Conservation (phyloP, 2,329 filamentous ascomycete species). For the Ophiostoma australiae region DNA sequence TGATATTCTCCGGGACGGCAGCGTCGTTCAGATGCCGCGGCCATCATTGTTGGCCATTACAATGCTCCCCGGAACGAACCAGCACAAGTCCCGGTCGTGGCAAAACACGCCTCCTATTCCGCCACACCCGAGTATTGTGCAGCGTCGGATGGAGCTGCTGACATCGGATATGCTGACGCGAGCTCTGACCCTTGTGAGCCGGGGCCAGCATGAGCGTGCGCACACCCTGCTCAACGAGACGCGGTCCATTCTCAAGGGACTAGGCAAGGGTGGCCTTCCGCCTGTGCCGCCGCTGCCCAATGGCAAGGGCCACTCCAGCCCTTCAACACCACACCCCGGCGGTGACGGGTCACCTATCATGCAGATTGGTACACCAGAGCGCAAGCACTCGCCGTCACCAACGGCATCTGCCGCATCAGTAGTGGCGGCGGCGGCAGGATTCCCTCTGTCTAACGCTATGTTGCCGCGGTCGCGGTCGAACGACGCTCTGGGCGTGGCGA, state of each 20-base stretch:
- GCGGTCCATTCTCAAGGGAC: constrained; percentile 86
- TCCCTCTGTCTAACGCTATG: constrained; percentile 37
- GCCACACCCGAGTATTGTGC: constrained; percentile 89
- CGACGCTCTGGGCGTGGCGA: constrained; percentile 53
- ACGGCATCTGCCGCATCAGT: constrained; percentile 47
- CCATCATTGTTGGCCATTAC: constrained; percentile 92
- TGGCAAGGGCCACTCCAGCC: constrained; percentile 37
- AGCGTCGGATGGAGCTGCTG: constrained; percentile 93
- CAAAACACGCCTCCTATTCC: constrained; percentile 74
- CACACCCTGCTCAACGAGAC: constrained; percentile 91
- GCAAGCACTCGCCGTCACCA: constrained; percentile 53
- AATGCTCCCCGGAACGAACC: constrained; percentile 69
- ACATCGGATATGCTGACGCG: constrained; percentile 97
- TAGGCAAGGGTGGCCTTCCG: constrained; percentile 90
- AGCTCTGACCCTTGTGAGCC: constrained; percentile 81
- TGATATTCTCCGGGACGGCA: constrained; percentile 85
- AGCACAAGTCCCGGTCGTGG: constrained; percentile 62
- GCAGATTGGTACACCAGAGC: constrained; percentile 45
- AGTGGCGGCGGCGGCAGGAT: constrained; percentile 38
- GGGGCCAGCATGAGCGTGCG: constrained; percentile 88
- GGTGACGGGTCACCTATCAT: constrained; percentile 43
- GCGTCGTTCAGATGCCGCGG: constrained; percentile 76
- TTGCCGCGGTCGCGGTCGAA: constrained; percentile 51
- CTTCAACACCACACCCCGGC: constrained; percentile 47
- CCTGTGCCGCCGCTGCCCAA: constrained; percentile 66